Base-by-base conservation (phyloP, 164 flowering plant species). In the Chimonanthus praecox region DNA sequence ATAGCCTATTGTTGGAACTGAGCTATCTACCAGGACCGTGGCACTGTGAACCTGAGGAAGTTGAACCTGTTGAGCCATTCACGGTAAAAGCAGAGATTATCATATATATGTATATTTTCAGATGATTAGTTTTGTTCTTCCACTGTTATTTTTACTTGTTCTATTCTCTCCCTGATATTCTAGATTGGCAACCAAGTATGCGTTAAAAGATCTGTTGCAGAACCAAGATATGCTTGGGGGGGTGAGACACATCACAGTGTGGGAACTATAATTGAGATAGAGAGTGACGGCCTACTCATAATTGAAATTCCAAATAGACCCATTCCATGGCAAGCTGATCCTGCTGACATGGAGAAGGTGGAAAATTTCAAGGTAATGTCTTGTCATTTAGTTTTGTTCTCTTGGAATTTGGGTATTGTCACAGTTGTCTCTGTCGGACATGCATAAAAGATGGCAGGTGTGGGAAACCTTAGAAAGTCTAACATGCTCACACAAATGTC, bases 11-110 rank as follows among this genome's bases (percentile, higher is more conserved):
- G 67, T 75, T 96, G 83, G 97, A 96, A 73, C 79, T 96, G 60
- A 89, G 97, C 80, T 96, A 94, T 77, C 92, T 94, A 77, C 92
- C 90, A 58, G 85, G 83, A 84, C 98, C 98, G 60, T 96, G 99
- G 99, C 99, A 89, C 79, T 94, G 98, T 82, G 99, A 96, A 81
- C 99, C 99, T 58, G 99, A 96, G 83, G 99, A 96, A 75, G 99
- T 96, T 82, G 99, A 96, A 75, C 91, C 84, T 81, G 99, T 96
- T 75, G 82, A 73, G 7, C 97, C 99, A 72, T 96, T 96, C 79
- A 88, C 84, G 92, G 99, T 96, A 84, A 72, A 76, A 51, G 20
- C 43, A 51, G 58, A 47, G 43, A 60, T 70, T 13, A 70, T 47
- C 20, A 46, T 33, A 49, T 63, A 18, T 47, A 6, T 72, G n/a